Conservation (phyloP, 2,329 filamentous ascomycete genomes). For the Teratosphaeria zuluensis region DNA sequence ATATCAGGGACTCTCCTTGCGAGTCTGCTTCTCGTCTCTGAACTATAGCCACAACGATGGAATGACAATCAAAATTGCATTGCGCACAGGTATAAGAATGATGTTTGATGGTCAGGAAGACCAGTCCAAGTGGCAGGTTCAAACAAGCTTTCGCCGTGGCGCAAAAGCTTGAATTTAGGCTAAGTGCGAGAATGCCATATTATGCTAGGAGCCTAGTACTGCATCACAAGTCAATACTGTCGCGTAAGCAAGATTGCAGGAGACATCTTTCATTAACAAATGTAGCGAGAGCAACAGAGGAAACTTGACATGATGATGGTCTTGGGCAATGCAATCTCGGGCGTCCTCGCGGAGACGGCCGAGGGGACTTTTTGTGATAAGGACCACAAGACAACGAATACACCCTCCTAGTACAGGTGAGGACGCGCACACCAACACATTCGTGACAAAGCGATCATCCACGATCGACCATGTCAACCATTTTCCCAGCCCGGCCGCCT, state of each 20-base stretch:
- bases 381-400: not conserved
- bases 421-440: not conserved
- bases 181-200: too few relatives aligned
- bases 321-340: not conserved
- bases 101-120: not conserved
- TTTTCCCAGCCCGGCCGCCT: conserved; percentile 27
- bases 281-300: not conserved
- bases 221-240: too few relatives aligned
- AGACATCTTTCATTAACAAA: too few relatives aligned
- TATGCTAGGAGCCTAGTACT: too few relatives aligned
- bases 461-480: not conserved
- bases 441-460: not conserved
- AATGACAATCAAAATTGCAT: not conserved
- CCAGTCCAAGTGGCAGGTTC: too few relatives aligned
- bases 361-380: not conserved
- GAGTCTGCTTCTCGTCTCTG: not conserved
- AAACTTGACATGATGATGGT: not conserved
- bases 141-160: too few relatives aligned
- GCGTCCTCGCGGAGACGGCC: not conserved
- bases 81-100: not conserved
- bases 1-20: not conserved
- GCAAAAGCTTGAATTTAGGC: too few relatives aligned
- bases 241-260: too few relatives aligned
- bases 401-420: not conserved
- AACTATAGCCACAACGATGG: not conserved